These are phyloP conservation scores for Clonostachys chloroleuca DNA, from an alignment of 2,329 filamentous ascomycete species.

Conservation along the genomic window DNA sequence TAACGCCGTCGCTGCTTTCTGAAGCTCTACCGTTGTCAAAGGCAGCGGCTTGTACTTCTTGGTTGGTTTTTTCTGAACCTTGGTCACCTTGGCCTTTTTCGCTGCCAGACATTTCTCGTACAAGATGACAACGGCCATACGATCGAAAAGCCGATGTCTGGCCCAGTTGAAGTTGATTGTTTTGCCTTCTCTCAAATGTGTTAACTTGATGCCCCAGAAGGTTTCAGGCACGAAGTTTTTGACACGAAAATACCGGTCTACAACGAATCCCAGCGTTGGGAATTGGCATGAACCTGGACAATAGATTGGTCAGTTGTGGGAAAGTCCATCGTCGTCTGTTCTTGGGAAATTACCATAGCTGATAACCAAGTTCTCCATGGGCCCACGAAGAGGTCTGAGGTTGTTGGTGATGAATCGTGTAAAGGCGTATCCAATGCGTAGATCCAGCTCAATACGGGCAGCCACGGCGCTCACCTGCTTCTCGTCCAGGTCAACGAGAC, in stretches of 20 bases:
- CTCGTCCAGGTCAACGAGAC: slow-evolving; percentile 76
- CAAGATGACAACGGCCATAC: slow-evolving; percentile 72
- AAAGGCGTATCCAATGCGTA: slow-evolving; percentile 89
- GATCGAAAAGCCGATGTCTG: slow-evolving; percentile 80
- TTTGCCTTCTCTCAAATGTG: slow-evolving; percentile 71
- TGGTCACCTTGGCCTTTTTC: slow-evolving; percentile 73
- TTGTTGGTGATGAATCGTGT: slow-evolving; percentile 81
- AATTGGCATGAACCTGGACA: slow-evolving; percentile 82
- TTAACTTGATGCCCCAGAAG: slow-evolving; percentile 90
- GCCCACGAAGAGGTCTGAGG: slow-evolving; percentile 67
- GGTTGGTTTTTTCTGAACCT: slow-evolving; percentile 85
- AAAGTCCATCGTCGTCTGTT: no score
- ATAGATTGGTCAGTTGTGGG: slow-evolving; percentile 3
- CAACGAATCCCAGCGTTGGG: slow-evolving; percentile 92
- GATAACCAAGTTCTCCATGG: slow-evolving; percentile 60
- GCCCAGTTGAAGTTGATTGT: slow-evolving; percentile 83
- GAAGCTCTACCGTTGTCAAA: slow-evolving; percentile 90
- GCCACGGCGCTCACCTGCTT: slow-evolving; percentile 83
- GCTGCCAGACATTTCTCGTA: slow-evolving; percentile 81
- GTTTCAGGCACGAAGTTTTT: slow-evolving; percentile 88
- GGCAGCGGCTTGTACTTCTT: slow-evolving; percentile 93
- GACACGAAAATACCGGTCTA: slow-evolving; percentile 91
- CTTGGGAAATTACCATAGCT: slow-evolving; percentile 65
- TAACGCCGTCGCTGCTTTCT: slow-evolving; percentile 89
- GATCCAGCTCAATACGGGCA: slow-evolving; percentile 85